phyloP scores from a whole-genome alignment of 345 rosid species.

The Murraya paniculata region DNA sequence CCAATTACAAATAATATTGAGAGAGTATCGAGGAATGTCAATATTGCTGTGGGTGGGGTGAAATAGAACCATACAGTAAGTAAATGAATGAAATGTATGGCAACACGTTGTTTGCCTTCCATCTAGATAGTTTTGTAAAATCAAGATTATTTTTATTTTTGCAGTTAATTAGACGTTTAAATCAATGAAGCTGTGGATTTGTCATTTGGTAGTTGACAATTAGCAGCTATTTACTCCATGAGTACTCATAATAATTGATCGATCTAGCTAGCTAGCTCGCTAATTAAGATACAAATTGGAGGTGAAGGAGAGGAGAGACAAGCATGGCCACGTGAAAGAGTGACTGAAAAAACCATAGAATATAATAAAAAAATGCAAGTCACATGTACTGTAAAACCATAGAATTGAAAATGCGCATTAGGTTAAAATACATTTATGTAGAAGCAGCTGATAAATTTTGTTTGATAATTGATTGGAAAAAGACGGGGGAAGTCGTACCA shows the following conservation, averaged over 20 bases:
- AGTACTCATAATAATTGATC: not conserved
- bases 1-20: too few species aligned
- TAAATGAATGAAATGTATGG: too few species aligned
- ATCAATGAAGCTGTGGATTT: too few species aligned
- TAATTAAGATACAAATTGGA: not conserved
- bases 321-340: slow-evolving; percentile 22
- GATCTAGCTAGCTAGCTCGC: too few species aligned
- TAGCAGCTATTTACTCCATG: not conserved
- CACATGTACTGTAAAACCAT: slow-evolving; percentile 17
- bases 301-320: slow-evolving; percentile 11
- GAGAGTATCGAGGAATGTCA: too few species aligned
- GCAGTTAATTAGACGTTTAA: not conserved
- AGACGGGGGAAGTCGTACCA: slow-evolving; percentile 25
- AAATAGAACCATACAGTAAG: too few species aligned
- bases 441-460: slow-evolving; percentile 31
- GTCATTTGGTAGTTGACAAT: too few species aligned
- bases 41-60: too few species aligned
- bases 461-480: slow-evolving; percentile 27
- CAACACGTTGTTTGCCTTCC: too few species aligned
- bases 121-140: too few species aligned
- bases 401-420: slow-evolving; percentile 12
- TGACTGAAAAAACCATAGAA: not conserved
- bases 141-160: not conserved
- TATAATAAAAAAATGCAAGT: slow-evolving; percentile 12
- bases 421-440: slow-evolving; percentile 37